These are phyloP conservation scores for Fusarium lyarnte DNA, from an alignment of 2,329 filamentous ascomycete genomes.

Conservation along the genomic window DNA sequence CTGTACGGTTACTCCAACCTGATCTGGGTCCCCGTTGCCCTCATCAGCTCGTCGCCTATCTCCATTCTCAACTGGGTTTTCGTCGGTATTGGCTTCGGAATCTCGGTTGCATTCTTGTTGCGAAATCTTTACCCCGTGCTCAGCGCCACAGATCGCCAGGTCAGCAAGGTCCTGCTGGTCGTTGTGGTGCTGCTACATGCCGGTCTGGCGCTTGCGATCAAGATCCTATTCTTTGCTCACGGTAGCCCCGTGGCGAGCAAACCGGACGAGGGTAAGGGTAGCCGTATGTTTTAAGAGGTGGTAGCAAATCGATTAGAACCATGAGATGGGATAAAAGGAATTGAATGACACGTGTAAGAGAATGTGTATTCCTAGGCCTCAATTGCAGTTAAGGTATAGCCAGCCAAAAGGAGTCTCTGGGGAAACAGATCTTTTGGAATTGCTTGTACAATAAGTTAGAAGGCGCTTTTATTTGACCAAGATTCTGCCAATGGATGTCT, in stretches of 20 bases:
- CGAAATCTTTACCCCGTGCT: constrained; percentile 91
- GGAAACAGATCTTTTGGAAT: constrained; percentile 17
- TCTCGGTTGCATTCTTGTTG: constrained; percentile 85
- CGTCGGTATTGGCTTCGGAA: constrained; percentile 83
- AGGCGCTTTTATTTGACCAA: constrained; percentile 29
- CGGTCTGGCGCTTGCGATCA: constrained; percentile 92
- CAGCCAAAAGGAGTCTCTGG: constrained; percentile 28
- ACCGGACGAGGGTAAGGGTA: constrained; percentile 42
- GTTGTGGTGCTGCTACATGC: constrained; percentile 87
- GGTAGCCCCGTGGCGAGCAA: constrained; percentile 64
- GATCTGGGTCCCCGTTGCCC: constrained; percentile 94
- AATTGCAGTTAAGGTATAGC: background rate
- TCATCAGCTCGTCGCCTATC: constrained; percentile 90
- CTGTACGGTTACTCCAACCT: constrained; percentile 97
- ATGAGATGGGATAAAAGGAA: constrained; percentile 12
- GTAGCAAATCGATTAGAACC: background rate
- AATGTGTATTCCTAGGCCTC: constrained; percentile 15
- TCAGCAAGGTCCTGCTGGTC: constrained; percentile 86
- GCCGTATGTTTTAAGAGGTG: constrained; percentile 27
- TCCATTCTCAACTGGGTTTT: constrained; percentile 93
- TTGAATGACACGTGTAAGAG: constrained; percentile 29
- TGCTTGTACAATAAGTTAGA: constrained; percentile 39
- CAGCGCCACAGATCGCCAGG: constrained; percentile 90
- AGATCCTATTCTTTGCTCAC: constrained; percentile 94
- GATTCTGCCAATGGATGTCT: background rate